Evolutionary conservation across 164 flowering plant genomes (phyloP), one percentile per base, ranked within the genome.

Genomic region (Vitis labrusca): DNA sequence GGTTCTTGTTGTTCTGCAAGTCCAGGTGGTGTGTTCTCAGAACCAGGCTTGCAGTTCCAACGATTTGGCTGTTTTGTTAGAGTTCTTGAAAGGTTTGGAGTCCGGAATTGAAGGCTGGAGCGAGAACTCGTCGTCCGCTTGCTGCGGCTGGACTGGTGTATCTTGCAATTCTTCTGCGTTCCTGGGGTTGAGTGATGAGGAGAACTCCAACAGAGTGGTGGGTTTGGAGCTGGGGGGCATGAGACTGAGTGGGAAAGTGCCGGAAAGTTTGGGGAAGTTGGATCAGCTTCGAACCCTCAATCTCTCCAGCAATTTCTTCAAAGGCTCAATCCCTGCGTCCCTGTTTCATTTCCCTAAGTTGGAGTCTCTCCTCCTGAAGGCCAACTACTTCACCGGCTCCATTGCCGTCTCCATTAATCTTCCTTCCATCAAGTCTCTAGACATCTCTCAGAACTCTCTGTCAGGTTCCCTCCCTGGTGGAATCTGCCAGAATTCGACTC

Each of bases 81-180:
- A 65, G 65, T 82, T 88, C 50, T 5, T 76, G 61, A 66, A 19
- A 4, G 66, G 64, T 11, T 70, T 85, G 53, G 79, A 76, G 4
- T 52, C 82, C 3, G 47, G 13, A 0, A 63, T 81, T 56, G 71
- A 69, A 10, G 77, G 75, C 0, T 87, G 87, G 89, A 65, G 65
- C 14, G 13, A 57, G 27, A 63, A 16, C 19, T 68, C 82, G 2
- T 80, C 84, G 30, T 47, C 81, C 44, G 54, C 70, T 72, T 83
- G 87, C 78, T 85, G 89, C 48, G 19, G 23, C 9, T 85, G 85
- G 89, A 66, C 44, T 9, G 87, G 89, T 29, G 64, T 85, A 63
- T 69, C 78, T 51, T 86, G 89, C 74, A 65, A 59, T 19, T 50
- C 73, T 30, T 29, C 77, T 16, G 67, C 79, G 19, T 63, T 70